Evolutionary conservation across 208 protist genomes (phyloP).

Genomic region (Acanthamoeba sp.): DNA sequence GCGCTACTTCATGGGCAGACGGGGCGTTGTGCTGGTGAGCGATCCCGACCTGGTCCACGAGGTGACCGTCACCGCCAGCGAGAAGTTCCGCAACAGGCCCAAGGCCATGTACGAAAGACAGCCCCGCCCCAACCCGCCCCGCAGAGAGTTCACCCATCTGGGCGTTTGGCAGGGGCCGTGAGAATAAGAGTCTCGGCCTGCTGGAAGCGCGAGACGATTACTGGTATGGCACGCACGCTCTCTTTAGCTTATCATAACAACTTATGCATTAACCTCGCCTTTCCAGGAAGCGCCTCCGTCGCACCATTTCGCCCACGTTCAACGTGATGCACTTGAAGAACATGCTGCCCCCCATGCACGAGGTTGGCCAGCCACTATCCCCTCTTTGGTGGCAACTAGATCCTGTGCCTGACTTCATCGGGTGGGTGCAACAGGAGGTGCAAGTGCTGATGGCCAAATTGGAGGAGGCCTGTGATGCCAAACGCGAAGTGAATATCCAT

Average conservation of each 20-base stretch:
- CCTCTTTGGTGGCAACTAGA: too few relatives aligned
- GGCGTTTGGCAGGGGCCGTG: not conserved
- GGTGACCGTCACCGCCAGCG: not conserved
- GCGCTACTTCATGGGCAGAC: not conserved
- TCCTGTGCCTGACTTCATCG: too few relatives aligned
- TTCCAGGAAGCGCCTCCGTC: slow-evolving; percentile 18
- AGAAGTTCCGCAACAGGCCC: slow-evolving; percentile 29
- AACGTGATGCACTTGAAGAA: slow-evolving; percentile 71
- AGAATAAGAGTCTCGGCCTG: not conserved
- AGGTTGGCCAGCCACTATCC: not conserved
- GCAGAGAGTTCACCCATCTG: not conserved
- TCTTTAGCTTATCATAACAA: too few relatives aligned
- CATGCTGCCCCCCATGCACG: slow-evolving; percentile 45
- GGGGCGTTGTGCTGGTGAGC: not conserved
- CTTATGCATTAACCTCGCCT: not conserved
- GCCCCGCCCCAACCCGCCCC: too few relatives aligned
- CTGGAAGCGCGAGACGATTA: slow-evolving; percentile 35
- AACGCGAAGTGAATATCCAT: slow-evolving; percentile 43
- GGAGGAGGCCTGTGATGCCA: slow-evolving; percentile 1
- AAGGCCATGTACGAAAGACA: not conserved
- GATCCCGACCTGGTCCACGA: slow-evolving; percentile 50
- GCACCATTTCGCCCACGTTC: slow-evolving; percentile 59
- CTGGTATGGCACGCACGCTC: too few relatives aligned
- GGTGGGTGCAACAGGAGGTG: not conserved
- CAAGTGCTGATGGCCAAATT: not conserved